These are phyloP conservation scores for Aspergillus nidulans DNA, from an alignment of 495 filamentous ascomycete species.

Conservation along the genomic window DNA sequence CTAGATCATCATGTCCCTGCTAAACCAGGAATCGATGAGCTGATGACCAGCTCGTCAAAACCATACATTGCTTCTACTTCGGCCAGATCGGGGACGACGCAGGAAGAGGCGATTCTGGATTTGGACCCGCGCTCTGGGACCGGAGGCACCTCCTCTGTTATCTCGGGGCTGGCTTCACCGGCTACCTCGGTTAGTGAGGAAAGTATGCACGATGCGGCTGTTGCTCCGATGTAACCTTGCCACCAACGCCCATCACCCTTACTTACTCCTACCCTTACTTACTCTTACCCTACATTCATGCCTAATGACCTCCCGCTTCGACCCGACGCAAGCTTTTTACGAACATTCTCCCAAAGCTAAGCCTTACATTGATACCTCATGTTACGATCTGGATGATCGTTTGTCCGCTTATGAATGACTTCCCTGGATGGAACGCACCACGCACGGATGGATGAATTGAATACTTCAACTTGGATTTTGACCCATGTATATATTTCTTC, in stretches of 20 bases:
- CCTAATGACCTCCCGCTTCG: constrained; percentile 8
- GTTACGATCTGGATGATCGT: constrained; percentile 11
- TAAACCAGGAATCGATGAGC: constrained; percentile 46
- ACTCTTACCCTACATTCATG: background rate
- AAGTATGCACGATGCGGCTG: constrained; percentile 16
- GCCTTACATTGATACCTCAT: constrained; percentile 17
- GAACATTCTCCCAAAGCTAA: background rate
- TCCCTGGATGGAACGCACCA: constrained; percentile 11
- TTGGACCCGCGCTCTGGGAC: constrained; percentile 9
- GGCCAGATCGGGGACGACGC: background rate
- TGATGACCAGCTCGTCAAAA: constrained; percentile 41
- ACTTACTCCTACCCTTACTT: background rate
- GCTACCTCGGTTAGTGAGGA: constrained; percentile 29
- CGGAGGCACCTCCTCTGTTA: constrained; percentile 27
- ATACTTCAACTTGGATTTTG: background rate
- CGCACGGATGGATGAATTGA: constrained; percentile 7
- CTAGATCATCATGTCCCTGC: constrained; percentile 46
- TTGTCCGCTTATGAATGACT: constrained; percentile 15
- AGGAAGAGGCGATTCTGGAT: constrained; percentile 20
- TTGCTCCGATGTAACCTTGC: constrained; percentile 13
- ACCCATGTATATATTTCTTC: constrained; percentile 17
- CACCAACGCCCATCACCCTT: background rate
- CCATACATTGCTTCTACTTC: constrained; percentile 15
- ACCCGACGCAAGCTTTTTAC: no score
- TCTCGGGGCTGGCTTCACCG: constrained; percentile 30